phyloP scores from a whole-genome alignment of 148 eudicot genomes.

The Gaultheria prostrata region DNA sequence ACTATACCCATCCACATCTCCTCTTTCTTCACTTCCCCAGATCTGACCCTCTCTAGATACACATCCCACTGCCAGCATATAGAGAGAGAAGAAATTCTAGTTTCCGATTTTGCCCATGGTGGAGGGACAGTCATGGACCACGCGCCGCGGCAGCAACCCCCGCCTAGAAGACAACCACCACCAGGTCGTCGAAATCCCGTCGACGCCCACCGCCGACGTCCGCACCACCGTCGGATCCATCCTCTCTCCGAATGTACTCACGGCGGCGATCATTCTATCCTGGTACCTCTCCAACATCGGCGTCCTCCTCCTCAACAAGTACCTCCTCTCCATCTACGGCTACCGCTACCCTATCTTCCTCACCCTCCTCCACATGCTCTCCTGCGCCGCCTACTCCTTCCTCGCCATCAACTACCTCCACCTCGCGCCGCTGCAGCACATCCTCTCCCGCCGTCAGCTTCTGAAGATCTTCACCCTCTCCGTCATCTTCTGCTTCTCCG shows the following conservation, averaged over 20 bases:
- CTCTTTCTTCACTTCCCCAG: conserved; percentile 10
- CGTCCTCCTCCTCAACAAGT: conserved; percentile 71
- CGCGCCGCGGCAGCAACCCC: conserved; percentile 75
- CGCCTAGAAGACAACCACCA: conserved; percentile 37
- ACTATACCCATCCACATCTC: neutral
- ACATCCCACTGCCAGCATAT: neutral
- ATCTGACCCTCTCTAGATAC: conserved; percentile 3
- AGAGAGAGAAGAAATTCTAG: conserved; percentile 11
- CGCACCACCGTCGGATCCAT: conserved; percentile 21
- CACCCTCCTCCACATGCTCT: conserved; percentile 74
- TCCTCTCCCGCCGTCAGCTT: conserved; percentile 52
- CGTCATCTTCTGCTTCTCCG: conserved; percentile 70
- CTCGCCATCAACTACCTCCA: conserved; percentile 49
- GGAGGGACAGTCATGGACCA: conserved; percentile 64
- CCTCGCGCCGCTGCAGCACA: conserved; percentile 53
- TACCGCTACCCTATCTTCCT: conserved; percentile 78
- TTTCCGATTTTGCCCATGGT: conserved; percentile 37
- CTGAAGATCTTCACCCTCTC: conserved; percentile 60
- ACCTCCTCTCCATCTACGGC: conserved; percentile 68
- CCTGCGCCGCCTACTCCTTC: conserved; percentile 53
- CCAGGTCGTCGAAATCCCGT: conserved; percentile 50
- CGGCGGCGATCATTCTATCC: conserved; percentile 53
- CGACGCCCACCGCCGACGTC: conserved; percentile 56
- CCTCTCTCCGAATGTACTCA: conserved; percentile 34
- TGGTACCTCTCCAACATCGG: conserved; percentile 93